phyloP scores from a whole-genome alignment of 2,329 filamentous ascomycete species.

The Microdochium nivale region DNA sequence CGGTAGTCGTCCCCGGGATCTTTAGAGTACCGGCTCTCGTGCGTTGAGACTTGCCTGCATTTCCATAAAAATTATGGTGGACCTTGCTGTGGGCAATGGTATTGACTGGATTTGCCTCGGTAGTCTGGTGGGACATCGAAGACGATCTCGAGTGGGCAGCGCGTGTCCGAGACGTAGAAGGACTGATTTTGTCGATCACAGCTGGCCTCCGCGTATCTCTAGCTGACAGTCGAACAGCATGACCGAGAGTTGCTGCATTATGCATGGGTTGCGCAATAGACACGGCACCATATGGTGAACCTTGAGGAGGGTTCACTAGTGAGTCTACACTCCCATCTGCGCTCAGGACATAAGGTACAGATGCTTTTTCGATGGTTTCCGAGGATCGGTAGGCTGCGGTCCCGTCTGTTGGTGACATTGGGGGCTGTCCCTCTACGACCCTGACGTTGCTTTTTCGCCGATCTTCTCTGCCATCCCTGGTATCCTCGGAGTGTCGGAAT shows the following conservation, averaged over 20 bases:
- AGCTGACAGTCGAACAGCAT: constrained; percentile 12
- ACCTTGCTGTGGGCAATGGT: constrained; percentile 51
- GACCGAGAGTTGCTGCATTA: neutral
- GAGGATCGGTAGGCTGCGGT: constrained; percentile 27
- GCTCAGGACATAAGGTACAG: constrained; percentile 18
- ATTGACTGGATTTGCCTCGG: constrained; percentile 47
- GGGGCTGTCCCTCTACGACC: constrained; percentile 22
- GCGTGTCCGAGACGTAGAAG: constrained; percentile 27
- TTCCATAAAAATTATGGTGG: constrained; percentile 46
- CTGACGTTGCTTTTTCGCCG: neutral
- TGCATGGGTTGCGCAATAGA: neutral
- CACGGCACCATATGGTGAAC: constrained; percentile 4
- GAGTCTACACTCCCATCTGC: constrained; percentile 35
- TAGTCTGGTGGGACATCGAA: constrained; percentile 47
- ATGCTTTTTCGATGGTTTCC: neutral
- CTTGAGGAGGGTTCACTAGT: constrained; percentile 33
- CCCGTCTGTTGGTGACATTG: constrained; percentile 24
- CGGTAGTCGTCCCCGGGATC: constrained; percentile 48
- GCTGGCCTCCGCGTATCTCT: constrained; percentile 34
- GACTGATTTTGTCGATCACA: constrained; percentile 47
- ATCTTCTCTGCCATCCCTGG: neutral
- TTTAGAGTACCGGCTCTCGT: constrained; percentile 36
- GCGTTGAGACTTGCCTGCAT: constrained; percentile 34
- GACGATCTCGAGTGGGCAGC: constrained; percentile 45
- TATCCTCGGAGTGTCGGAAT: constrained; percentile 20